These are phyloP conservation scores for Solanum virginianum DNA, from an alignment of 257 asterid species.

Conservation along the genomic window DNA sequence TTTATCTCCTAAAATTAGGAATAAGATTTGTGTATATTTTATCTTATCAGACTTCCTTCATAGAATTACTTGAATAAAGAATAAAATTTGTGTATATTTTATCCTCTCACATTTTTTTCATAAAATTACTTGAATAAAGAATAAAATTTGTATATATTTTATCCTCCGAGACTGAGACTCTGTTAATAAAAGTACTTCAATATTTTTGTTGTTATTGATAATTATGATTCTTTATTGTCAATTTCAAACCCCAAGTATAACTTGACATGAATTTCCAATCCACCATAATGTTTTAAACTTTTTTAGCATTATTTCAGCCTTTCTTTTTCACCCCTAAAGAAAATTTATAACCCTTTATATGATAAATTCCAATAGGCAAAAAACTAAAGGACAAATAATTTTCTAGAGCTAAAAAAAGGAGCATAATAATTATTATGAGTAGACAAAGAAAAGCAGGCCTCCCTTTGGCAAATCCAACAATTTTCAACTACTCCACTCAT, in stretches of 20 bases:
- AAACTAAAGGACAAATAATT: not conserved
- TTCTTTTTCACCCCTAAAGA: not conserved
- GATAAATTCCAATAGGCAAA: not conserved
- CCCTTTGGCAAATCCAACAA: constrained; percentile 2
- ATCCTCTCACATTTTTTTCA: not conserved
- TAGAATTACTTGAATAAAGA: no score
- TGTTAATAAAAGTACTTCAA: not conserved
- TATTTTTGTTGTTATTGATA: not conserved
- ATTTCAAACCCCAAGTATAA: not conserved
- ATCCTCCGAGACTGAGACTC: not conserved
- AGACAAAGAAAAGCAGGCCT: constrained; percentile 9
- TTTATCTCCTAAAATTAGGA: not conserved
- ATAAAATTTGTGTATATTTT: no score
- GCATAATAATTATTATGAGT: constrained; percentile 9
- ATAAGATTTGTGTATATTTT: not conserved
- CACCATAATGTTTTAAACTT: not conserved
- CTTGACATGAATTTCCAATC: not conserved
- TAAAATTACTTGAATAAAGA: no score
- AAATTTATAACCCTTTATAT: not conserved
- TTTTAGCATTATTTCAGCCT: not conserved
- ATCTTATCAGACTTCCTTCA: not conserved
- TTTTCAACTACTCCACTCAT: constrained; percentile 13
- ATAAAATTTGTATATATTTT: no score
- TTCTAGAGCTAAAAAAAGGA: not conserved
- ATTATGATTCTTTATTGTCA: not conserved